phyloP scores from a whole-genome alignment of 2,329 filamentous ascomycete genomes.

The Cryoendolithus antarcticus region DNA sequence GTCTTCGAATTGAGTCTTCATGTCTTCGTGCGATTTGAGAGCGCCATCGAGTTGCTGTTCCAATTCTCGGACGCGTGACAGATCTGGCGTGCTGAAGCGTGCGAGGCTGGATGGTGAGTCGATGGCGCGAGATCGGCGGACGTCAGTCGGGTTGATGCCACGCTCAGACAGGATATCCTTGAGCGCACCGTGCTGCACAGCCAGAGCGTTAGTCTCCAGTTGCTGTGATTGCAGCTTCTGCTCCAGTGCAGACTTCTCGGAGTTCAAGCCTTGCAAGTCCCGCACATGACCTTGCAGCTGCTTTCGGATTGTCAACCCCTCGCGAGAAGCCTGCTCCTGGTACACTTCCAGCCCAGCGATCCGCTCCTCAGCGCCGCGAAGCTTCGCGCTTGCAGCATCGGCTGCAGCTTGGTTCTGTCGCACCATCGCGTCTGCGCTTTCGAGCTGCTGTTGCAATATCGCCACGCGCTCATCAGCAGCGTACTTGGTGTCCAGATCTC shows the following conservation, averaged over 20 bases:
- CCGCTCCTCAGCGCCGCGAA: conserved; percentile 85
- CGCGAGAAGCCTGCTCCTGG: conserved; percentile 90
- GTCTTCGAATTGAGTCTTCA: conserved; percentile 61
- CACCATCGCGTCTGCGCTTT: conserved; percentile 64
- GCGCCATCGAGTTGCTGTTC: conserved; percentile 76
- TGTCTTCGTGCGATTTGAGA: conserved; percentile 71
- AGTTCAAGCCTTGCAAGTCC: conserved; percentile 68
- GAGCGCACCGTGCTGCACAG: conserved; percentile 81
- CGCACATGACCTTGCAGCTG: conserved; percentile 76
- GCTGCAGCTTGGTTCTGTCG: conserved; percentile 84
- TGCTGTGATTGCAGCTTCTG: conserved; percentile 74
- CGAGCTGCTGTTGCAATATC: conserved; percentile 68
- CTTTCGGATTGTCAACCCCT: conserved; percentile 77
- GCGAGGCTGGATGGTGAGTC: conserved; percentile 55
- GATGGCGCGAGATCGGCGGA: conserved; percentile 58
- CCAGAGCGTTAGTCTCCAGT: conserved; percentile 84
- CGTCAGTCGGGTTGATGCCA: conserved; percentile 65
- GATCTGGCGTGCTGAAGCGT: conserved; percentile 64
- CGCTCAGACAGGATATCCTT: conserved; percentile 87
- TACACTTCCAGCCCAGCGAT: conserved; percentile 94
- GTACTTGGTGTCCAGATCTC: conserved; percentile 39
- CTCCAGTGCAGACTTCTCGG: conserved; percentile 72
- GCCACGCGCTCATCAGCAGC: conserved; percentile 53
- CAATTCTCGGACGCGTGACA: conserved; percentile 66
- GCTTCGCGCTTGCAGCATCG: conserved; percentile 72